Evolutionary conservation across 208 protist species (phyloP).

Genomic region (Crithidia sp.): DNA sequence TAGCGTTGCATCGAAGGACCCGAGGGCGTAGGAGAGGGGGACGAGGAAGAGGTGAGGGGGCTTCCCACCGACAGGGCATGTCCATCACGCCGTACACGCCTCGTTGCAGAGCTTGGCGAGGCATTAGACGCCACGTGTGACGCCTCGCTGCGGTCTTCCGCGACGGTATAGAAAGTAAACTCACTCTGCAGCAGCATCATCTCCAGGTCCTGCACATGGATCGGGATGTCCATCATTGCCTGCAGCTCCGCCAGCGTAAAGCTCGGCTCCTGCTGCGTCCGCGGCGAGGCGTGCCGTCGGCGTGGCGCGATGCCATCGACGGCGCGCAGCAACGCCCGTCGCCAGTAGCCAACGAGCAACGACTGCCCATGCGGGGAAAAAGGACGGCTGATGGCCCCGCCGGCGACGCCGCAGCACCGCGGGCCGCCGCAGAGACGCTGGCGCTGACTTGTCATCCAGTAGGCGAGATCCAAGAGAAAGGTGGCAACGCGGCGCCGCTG

Average conservation of each 20-base stretch:
- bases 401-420: constrained; percentile 44
- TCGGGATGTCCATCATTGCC: constrained; percentile 31
- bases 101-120: background rate
- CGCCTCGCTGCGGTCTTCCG: background rate
- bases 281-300: constrained; percentile 12
- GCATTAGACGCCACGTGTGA: background rate
- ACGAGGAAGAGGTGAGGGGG: background rate
- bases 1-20: constrained; percentile 15
- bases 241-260: constrained; percentile 33
- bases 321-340: constrained; percentile 35
- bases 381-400: constrained; percentile 64
- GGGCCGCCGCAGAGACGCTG: constrained; percentile 57
- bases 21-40: background rate
- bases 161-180: constrained; percentile 31
- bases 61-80: background rate
- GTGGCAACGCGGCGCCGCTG: constrained; percentile 52
- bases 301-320: constrained; percentile 14
- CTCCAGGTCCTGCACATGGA: constrained; percentile 47
- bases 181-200: constrained; percentile 36
- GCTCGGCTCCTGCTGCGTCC: background rate
- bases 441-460: constrained; percentile 54
- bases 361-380: constrained; percentile 73
- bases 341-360: constrained; percentile 74
- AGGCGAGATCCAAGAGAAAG: constrained; percentile 73
- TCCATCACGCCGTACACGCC: background rate